A percentile compares a stretch with the other conserved stretches of the same genome.
Conservation (phyloP, 257 asterid species). For the Prunella vulgaris region DNA sequence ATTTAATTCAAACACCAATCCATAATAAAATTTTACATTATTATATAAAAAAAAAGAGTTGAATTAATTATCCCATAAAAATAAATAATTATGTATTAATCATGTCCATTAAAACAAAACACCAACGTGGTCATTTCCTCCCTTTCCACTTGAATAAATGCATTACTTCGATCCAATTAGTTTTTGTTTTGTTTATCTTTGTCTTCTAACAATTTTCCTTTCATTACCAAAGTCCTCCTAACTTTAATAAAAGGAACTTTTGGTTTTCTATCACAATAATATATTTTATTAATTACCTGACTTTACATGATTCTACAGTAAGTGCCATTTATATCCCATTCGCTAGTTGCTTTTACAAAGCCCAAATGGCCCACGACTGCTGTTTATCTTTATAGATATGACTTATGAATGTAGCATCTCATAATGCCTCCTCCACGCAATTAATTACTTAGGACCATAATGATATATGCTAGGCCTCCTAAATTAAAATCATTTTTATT, state of each 20-base stretch:
- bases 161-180: not conserved
- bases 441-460: not conserved
- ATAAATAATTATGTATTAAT: too few relatives aligned
- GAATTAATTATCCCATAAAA: too few relatives aligned
- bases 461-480: not conserved
- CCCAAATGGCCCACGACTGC: not conserved
- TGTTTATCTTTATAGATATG: slow-evolving; percentile 8
- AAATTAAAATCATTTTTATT: too few relatives aligned
- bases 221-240: not conserved
- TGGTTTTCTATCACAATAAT: not conserved
- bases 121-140: not conserved
- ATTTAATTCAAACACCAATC: too few relatives aligned
- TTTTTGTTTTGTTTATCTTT: too few relatives aligned
- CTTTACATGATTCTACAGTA: not conserved
- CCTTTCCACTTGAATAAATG: not conserved
- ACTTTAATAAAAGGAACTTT: slow-evolving; percentile 3
- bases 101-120: too few relatives aligned
- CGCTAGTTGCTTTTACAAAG: not conserved
- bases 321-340: not conserved
- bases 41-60: too few relatives aligned
- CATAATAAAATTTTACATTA: too few relatives aligned
- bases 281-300: not conserved
- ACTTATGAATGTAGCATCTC: not conserved
- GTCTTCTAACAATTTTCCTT: not conserved
- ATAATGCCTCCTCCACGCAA: not conserved